These are phyloP conservation scores for Leccinum longicurvipes DNA, from an alignment of 768 basidiomycete species.

Conservation along the genomic window DNA sequence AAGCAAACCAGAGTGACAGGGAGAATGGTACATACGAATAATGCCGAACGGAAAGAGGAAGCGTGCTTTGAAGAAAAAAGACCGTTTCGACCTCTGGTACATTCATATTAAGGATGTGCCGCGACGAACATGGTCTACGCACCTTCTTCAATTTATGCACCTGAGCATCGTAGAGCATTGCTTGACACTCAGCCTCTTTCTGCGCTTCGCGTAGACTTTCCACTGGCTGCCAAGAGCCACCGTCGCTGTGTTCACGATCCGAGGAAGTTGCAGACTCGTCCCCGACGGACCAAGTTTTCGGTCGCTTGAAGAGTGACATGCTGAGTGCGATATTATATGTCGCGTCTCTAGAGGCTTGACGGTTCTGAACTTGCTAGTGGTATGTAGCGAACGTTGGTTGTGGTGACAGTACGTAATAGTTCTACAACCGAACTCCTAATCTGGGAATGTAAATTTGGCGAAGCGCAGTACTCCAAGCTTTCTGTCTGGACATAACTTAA, in stretches of 20 bases:
- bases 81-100: conserved; percentile 13
- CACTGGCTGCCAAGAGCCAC: background rate
- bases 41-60: conserved; percentile 75
- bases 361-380: background rate
- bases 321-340: background rate
- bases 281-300: conserved; percentile 26
- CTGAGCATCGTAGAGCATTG: conserved; percentile 25
- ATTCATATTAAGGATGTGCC: background rate
- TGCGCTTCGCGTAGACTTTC: conserved; percentile 13
- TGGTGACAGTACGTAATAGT: too few species aligned
- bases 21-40: conserved; percentile 40
- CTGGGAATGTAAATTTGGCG: too few species aligned
- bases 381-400: background rate
- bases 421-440: too few species aligned
- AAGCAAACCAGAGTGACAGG: background rate
- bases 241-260: conserved; percentile 8
- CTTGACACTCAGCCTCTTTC: conserved; percentile 22
- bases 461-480: too few species aligned
- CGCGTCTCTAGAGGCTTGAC: background rate
- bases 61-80: conserved; percentile 33
- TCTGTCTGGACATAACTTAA: too few species aligned
- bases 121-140: background rate
- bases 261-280: conserved; percentile 15
- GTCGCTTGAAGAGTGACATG: conserved; percentile 36
- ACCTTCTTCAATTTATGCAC: conserved; percentile 25